A percentile compares a stretch with the other conserved stretches of the same genome.
Evolutionary conservation across 2,329 filamentous ascomycete species (phyloP).

Genomic region (Xylaria hypoxylon): DNA sequence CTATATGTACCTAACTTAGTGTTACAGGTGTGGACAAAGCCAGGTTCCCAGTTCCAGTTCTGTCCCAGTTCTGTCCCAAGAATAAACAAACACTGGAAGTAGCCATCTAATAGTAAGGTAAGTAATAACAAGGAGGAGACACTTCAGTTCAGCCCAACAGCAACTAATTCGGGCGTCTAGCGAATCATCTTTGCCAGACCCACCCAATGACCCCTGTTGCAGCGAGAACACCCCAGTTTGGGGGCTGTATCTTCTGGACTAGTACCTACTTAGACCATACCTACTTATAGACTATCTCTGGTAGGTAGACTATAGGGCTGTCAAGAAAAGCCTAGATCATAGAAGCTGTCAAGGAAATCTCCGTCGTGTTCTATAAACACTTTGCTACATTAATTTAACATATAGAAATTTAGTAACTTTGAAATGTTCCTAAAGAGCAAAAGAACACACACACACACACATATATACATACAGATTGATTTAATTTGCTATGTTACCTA

Average conservation of each 20-base stretch:
- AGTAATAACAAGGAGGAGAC: background rate
- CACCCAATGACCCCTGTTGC: slow-evolving; percentile 42
- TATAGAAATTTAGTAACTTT: too few relatives aligned
- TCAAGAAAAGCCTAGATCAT: slow-evolving; percentile 8
- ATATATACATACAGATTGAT: too few relatives aligned
- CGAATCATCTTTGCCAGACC: slow-evolving; percentile 45
- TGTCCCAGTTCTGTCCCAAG: too few relatives aligned
- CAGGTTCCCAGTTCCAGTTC: too few relatives aligned
- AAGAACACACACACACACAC: too few relatives aligned
- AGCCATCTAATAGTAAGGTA: too few relatives aligned
- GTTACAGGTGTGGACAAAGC: too few relatives aligned
- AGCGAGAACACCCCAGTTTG: slow-evolving; percentile 41
- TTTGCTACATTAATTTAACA: background rate
- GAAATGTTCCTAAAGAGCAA: too few relatives aligned
- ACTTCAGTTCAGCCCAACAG: slow-evolving; percentile 46
- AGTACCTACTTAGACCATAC: background rate
- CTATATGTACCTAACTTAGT: too few relatives aligned
- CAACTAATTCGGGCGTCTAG: slow-evolving; percentile 42
- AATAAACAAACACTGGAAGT: background rate
- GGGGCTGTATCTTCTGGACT: slow-evolving; percentile 15
- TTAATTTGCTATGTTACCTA: too few relatives aligned
- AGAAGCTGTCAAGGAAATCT: background rate
- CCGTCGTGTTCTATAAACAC: background rate
- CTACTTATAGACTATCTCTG: background rate
- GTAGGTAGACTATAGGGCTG: slow-evolving; percentile 21